Percentiles rank a stretch among this genome's conserved stretches.
Conservation (phyloP, 169 alveolate genomes). For the Miamiensis avidus region DNA sequence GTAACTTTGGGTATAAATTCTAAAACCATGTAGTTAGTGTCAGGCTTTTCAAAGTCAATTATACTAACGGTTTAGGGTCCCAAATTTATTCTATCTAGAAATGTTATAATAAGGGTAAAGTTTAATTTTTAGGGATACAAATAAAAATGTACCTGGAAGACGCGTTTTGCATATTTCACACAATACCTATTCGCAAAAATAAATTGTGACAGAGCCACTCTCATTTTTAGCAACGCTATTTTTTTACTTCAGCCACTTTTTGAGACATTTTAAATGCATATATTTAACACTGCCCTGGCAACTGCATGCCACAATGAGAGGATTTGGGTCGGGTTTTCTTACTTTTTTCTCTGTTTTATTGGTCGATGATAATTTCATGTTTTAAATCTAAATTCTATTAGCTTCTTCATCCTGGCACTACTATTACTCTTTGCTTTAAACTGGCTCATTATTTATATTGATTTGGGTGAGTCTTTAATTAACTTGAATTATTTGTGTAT, state of each 20-base stretch:
- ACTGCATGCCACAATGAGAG: conserved; percentile 79
- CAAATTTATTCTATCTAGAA: neutral
- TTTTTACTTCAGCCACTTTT: conserved; percentile 64
- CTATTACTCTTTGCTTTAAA: neutral
- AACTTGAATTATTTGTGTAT: too few species aligned
- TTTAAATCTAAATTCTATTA: too few species aligned
- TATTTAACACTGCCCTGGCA: conserved; percentile 73
- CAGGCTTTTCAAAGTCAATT: neutral
- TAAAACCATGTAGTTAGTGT: neutral
- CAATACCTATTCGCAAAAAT: conserved; percentile 36
- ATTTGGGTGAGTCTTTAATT: too few species aligned
- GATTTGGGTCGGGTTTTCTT: conserved; percentile 62
- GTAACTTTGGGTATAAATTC: neutral
- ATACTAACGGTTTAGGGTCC: neutral
- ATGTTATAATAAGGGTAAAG: conserved; percentile 5
- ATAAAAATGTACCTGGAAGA: neutral
- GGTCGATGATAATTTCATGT: neutral
- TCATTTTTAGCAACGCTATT: conserved; percentile 7
- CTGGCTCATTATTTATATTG: too few species aligned
- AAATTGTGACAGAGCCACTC: conserved; percentile 20
- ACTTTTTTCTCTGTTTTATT: too few species aligned
- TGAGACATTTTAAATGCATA: conserved; percentile 74
- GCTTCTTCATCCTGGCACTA: neutral
- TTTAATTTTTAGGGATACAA: neutral
- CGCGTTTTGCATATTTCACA: conserved; percentile 38